Conservation (phyloP, 768 basidiomycete species). For the Sistotremastrum suecicum region DNA sequence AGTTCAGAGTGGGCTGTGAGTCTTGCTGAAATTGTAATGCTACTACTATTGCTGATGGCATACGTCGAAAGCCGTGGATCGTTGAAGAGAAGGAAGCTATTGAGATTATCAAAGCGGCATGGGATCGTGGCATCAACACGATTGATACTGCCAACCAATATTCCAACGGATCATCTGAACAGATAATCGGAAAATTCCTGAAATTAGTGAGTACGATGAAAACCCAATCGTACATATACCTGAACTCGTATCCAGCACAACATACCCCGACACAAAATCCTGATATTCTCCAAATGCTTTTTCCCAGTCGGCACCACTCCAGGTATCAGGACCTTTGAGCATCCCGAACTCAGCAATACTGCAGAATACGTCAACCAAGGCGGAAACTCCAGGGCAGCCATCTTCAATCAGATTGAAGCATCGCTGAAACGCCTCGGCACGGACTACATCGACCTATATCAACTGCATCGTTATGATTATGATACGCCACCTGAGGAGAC, state of each 20-base stretch:
- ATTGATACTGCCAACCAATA: slow-evolving; percentile 4
- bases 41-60: background rate
- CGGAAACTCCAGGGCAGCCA: slow-evolving; percentile 8
- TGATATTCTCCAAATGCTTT: slow-evolving; percentile 3
- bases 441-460: slow-evolving; percentile 15
- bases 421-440: slow-evolving; percentile 11
- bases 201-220: slow-evolving; percentile 16
- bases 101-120: slow-evolving; percentile 6
- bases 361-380: slow-evolving; percentile 8
- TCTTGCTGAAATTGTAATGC: background rate
- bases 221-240: slow-evolving; percentile 18
- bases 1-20: slow-evolving; percentile 15
- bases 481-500: slow-evolving; percentile 19
- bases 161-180: slow-evolving; percentile 1
- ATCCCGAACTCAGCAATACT: slow-evolving; percentile 4
- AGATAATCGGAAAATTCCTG: background rate
- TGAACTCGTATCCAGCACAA: slow-evolving; percentile 14
- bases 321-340: slow-evolving; percentile 3
- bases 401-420: slow-evolving; percentile 10
- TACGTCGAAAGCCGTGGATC: slow-evolving; percentile 1
- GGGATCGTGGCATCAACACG: slow-evolving; percentile 5
- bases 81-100: slow-evolving; percentile 1
- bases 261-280: slow-evolving; percentile 11
- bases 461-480: slow-evolving; percentile 22
- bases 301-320: slow-evolving; percentile 7